Conservation (phyloP, 306 rosid species). For the Myrica gale region DNA sequence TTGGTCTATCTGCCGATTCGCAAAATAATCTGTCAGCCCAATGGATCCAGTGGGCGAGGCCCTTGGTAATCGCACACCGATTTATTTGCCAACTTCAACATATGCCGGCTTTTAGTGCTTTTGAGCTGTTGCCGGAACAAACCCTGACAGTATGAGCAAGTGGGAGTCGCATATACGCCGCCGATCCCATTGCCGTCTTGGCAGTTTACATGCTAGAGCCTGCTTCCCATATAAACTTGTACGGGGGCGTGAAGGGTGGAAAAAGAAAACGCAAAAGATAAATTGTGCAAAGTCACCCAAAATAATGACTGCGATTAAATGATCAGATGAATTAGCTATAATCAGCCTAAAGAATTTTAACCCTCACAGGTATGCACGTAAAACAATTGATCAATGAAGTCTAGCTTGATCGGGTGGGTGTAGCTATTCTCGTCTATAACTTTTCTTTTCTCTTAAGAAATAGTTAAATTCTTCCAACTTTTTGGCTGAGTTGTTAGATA, state of each 20-base stretch:
- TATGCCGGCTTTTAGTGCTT: background rate
- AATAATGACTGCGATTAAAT: background rate
- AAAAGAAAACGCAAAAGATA: no score
- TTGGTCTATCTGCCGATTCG: background rate
- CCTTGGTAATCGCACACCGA: slow-evolving; percentile 22
- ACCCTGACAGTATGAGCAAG: background rate
- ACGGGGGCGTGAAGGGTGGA: background rate
- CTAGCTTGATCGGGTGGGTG: no score
- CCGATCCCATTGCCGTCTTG: background rate
- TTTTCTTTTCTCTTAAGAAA: no score
- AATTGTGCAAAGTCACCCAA: no score
- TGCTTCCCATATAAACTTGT: background rate
- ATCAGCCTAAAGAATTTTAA: background rate
- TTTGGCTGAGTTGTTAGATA: background rate
- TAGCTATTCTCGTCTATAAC: no score
- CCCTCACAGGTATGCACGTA: background rate
- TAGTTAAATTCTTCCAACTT: background rate
- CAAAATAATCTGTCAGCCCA: background rate
- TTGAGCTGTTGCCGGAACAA: background rate
- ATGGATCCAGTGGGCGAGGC: slow-evolving; percentile 19
- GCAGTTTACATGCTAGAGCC: no score
- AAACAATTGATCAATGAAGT: no score
- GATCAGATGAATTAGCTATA: no score
- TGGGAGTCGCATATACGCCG: background rate
- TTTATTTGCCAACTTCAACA: slow-evolving; percentile 12